phyloP scores from a whole-genome alignment of 495 filamentous ascomycete species.

The Pseudotulostoma volvatum region DNA sequence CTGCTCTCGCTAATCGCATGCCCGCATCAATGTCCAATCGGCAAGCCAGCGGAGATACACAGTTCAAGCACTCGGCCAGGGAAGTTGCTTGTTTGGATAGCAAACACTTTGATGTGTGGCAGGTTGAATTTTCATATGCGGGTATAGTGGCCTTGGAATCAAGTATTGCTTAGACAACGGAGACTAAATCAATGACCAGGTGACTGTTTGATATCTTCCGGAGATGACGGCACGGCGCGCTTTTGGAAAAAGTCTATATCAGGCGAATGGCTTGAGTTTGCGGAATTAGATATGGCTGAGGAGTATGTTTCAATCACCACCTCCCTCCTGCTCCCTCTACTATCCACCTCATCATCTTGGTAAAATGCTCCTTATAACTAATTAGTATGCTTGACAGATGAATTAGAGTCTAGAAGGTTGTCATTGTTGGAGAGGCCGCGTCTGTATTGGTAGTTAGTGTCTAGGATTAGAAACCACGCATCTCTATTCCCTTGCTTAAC shows the following conservation, averaged over 20 bases:
- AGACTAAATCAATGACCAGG: conserved; percentile 23
- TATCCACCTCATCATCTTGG: too few species aligned
- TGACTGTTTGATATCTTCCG: conserved; percentile 32
- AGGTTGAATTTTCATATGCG: conserved; percentile 32
- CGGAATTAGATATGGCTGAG: conserved; percentile 29
- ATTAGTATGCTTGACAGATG: too few species aligned
- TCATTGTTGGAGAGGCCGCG: too few species aligned
- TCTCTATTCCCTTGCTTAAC: too few species aligned
- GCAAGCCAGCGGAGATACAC: conserved; percentile 17
- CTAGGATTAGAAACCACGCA: too few species aligned
- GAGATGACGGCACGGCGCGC: conserved; percentile 32
- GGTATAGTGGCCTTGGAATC: too few species aligned
- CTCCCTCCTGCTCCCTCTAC: too few species aligned
- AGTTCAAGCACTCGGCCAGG: conserved; percentile 30
- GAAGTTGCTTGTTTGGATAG: conserved; percentile 32
- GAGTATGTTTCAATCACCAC: too few species aligned
- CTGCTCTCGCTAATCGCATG: conserved; percentile 29
- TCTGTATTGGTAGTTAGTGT: too few species aligned
- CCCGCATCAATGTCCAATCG: conserved; percentile 18
- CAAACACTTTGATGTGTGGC: conserved; percentile 34
- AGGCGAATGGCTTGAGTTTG: conserved; percentile 35
- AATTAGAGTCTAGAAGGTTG: too few species aligned
- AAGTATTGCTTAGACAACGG: too few species aligned
- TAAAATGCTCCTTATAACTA: too few species aligned
- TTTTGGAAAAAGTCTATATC: conserved; percentile 35